Evolutionary conservation across 2,329 filamentous ascomycete species (phyloP).

Genomic region (Penicillium freii): DNA sequence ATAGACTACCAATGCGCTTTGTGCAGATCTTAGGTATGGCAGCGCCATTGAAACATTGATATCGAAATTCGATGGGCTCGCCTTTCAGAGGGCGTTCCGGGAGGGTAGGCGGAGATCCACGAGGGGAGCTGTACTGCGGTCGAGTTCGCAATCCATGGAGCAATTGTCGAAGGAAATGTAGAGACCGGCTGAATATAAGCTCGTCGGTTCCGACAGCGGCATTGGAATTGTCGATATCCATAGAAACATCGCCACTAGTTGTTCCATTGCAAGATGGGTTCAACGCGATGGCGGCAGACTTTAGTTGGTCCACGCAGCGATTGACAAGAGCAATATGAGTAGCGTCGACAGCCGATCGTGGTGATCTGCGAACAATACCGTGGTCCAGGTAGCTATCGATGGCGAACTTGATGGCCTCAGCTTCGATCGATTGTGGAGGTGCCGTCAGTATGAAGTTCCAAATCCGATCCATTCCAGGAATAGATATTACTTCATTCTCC

Average conservation of each 20-base stretch:
- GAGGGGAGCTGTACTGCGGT: conserved; percentile 60
- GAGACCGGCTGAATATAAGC: conserved; percentile 64
- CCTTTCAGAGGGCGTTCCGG: conserved; percentile 57
- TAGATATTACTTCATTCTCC: conserved; percentile 43
- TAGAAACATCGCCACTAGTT: conserved; percentile 50
- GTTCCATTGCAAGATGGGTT: conserved; percentile 49
- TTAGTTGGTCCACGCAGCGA: conserved; percentile 70
- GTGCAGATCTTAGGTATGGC: conserved; percentile 59
- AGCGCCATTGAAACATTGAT: conserved; percentile 68
- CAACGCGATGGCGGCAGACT: conserved; percentile 59
- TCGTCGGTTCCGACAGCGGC: conserved; percentile 56
- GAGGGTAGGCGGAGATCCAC: conserved; percentile 60
- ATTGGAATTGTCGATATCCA: conserved; percentile 52
- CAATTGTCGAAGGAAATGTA: conserved; percentile 67
- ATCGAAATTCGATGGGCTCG: conserved; percentile 65
- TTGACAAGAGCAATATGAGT: conserved; percentile 70
- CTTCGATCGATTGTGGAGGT: conserved; percentile 63
- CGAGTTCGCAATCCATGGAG: conserved; percentile 53
- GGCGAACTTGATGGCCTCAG: conserved; percentile 65
- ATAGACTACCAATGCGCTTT: conserved; percentile 65
- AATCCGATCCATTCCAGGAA: conserved; percentile 64
- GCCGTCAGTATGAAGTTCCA: conserved; percentile 78
- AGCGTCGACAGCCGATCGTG: conserved; percentile 50
- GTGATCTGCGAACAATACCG: conserved; percentile 41
- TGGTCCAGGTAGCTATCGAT: conserved; percentile 70